Base-by-base conservation (phyloP, 352 stramenopile species). In the Phytophthora cactorum region DNA sequence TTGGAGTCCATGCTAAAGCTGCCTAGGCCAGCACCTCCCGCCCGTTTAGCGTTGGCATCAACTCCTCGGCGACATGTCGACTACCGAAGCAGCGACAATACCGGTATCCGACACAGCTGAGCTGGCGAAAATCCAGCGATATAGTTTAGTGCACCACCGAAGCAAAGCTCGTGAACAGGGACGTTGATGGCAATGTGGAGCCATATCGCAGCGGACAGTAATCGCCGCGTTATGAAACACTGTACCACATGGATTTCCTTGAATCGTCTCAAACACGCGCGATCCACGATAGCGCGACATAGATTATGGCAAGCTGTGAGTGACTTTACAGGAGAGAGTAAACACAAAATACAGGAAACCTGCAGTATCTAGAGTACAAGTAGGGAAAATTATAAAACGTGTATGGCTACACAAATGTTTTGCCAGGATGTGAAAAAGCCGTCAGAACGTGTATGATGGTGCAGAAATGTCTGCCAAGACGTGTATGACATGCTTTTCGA, bases 111-210 rank as follows among this genome's bases (percentile, higher is more conserved):
- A n/a, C n/a, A 61, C 38, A 44, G n/a, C 7, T 27, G 43, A 49
- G 43, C 6, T 49, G 8, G 28, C 12, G 51, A 64, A 51, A 64
- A 64, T 64, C 57, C 57, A 64, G 57, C 46, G 57, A 57, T 64
- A 56, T 47, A 55, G 29, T 28, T 29, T 29, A 7, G 17, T n/a
- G 12, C 39, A 45, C 39, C 39, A 14, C 9, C 29, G 29, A 34
- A n/a, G n/a, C 6, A 34, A 34, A 34, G 29, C 9, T 12, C 34
- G 34, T n/a, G n/a, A n/a, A 39, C 3, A 5, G 8, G 34, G 9
- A 12, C 34, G 34, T 39, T 39, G 34, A 39, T 39, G 34, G 34
- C 34, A 39, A 39, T 14, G 34, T 12, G 34, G 34, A 39, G 34
- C 34, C 34, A 39, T 39, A 14, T 39, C 34, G 34, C 34, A 39